phyloP scores from a whole-genome alignment of 306 rosid genomes.

The Trichosanthes truncata region DNA sequence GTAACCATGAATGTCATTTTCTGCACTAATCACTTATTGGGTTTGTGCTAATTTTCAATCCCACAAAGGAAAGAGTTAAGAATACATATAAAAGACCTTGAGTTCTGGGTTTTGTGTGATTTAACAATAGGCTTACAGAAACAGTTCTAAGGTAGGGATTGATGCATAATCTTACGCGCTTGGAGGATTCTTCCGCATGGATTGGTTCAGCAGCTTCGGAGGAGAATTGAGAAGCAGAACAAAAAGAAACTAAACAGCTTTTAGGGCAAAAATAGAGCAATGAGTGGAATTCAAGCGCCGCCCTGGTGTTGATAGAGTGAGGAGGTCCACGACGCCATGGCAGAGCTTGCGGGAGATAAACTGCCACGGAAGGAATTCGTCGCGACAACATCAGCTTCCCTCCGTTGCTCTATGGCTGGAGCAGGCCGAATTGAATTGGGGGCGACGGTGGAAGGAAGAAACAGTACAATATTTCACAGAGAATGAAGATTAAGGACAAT shows the following conservation, averaged over 20 bases:
- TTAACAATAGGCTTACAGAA: background rate
- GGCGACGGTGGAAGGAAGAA: background rate
- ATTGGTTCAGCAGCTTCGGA: slow-evolving; percentile 13
- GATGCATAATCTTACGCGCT: slow-evolving; percentile 26
- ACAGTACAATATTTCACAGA: background rate
- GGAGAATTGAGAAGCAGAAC: slow-evolving; percentile 25
- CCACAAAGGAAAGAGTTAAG: background rate
- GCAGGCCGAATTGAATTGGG: background rate
- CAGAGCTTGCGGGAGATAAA: slow-evolving; percentile 21
- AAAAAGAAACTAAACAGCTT: slow-evolving; percentile 14
- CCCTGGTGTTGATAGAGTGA: background rate
- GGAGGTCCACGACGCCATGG: slow-evolving; percentile 19
- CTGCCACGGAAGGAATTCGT: slow-evolving; percentile 45
- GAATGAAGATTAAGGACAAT: background rate
- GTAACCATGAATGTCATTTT: background rate
- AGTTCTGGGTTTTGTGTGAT: background rate
- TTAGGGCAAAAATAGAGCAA: slow-evolving; percentile 16
- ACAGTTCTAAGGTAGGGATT: background rate
- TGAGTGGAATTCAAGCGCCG: slow-evolving; percentile 10
- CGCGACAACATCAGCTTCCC: slow-evolving; percentile 35
- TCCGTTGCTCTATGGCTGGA: background rate
- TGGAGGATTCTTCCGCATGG: slow-evolving; percentile 32
- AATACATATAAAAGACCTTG: background rate
- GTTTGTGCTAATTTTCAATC: background rate
- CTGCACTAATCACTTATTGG: background rate